Percentiles rank a stretch among this genome's conserved stretches.
These are phyloP conservation scores for Hamigera avellanea DNA, from an alignment of 495 filamentous ascomycete genomes.

Conservation along the genomic window DNA sequence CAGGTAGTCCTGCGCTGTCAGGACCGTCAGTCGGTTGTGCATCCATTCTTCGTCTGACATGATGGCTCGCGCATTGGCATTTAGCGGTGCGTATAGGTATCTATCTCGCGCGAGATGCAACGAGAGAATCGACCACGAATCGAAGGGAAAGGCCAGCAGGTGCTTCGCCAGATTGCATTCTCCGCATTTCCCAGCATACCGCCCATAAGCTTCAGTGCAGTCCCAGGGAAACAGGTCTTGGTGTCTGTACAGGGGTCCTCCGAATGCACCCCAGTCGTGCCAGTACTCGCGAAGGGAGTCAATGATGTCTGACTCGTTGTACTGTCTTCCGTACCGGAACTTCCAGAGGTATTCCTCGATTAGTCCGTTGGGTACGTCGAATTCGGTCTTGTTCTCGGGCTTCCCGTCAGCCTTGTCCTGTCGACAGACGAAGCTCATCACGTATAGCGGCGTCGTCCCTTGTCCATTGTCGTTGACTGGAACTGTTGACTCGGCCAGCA, in stretches of 20 bases:
- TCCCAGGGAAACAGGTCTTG: conserved; percentile 33
- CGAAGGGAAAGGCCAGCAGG: conserved; percentile 33
- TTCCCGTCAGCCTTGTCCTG: conserved; percentile 1
- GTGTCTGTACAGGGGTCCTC: conserved; percentile 18
- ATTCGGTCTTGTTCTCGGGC: conserved; percentile 14
- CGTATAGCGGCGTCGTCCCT: conserved; percentile 11
- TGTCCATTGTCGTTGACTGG: too few relatives aligned
- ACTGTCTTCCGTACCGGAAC: conserved; percentile 18
- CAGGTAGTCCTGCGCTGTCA: conserved; percentile 3
- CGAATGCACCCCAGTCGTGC: conserved; percentile 32
- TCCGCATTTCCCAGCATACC: conserved; percentile 19
- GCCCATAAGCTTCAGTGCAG: conserved; percentile 30
- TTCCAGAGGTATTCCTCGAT: conserved; percentile 32
- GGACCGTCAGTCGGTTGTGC: conserved; percentile 19
- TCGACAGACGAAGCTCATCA: conserved; percentile 27
- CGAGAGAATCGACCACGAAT: conserved; percentile 26
- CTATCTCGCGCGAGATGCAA: conserved; percentile 20
- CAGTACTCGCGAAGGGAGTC: conserved; percentile 31
- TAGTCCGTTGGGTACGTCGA: conserved; percentile 24
- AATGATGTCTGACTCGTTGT: conserved; percentile 26
- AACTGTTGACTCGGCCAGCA: conserved; percentile 8
- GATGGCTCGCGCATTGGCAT: not conserved
- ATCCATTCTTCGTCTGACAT: conserved; percentile 8
- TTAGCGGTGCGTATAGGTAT: conserved; percentile 13
- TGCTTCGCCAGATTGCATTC: conserved; percentile 31